Base-by-base conservation (phyloP, 2,329 filamentous ascomycete genomes). In the Xylariaceae sp. region DNA sequence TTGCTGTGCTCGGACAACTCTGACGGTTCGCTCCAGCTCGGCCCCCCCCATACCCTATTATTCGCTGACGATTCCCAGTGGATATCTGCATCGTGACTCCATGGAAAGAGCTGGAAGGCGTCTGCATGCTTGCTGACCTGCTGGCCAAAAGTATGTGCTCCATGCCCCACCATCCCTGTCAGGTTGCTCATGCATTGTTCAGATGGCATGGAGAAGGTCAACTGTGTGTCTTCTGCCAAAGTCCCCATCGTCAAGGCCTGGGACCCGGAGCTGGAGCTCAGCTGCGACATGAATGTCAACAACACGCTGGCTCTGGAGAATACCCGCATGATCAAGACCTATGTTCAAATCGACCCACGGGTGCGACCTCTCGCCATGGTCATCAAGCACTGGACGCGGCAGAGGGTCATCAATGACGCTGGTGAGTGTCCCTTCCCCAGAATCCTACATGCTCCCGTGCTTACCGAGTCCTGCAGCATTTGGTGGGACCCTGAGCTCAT, bases 241-340 rank as follows among this genome's bases (percentile, higher is more conserved):
- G 92, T 98, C 11, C 90, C 92, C 4, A 98, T 98, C 52, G 92
- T 98, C 48, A 96, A 96, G 66, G 85, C 94, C 36, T 98, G 92
- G 89, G 92, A 98, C 57, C 92, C 92, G 3, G 87, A 94, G 57
- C 68, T 95, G 37, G 70, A 80, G 44, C 69, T 98, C 32, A 84
- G 88, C 12, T 95, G 89, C 58, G 92, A 98, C 56, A 92, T 98
- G 82, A 98, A 98, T 50, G 89, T 98, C 63, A 98, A 98, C 65
- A 98, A 96, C 51, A 92, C 89, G 1, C 63, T 93, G 33, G 92
- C 92, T 4, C 67, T 98, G 40, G 89, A 96, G 59, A 98, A 98
- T 53, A 98, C 92, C 11, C 79, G 89, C 32, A 94, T 98, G 89
- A 92, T 98, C 50, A 86, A 89, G 56, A 94, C 88, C 1, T 98